Evolutionary conservation across 305 asterid species (phyloP).

Genomic region (Plantago coronopus): DNA sequence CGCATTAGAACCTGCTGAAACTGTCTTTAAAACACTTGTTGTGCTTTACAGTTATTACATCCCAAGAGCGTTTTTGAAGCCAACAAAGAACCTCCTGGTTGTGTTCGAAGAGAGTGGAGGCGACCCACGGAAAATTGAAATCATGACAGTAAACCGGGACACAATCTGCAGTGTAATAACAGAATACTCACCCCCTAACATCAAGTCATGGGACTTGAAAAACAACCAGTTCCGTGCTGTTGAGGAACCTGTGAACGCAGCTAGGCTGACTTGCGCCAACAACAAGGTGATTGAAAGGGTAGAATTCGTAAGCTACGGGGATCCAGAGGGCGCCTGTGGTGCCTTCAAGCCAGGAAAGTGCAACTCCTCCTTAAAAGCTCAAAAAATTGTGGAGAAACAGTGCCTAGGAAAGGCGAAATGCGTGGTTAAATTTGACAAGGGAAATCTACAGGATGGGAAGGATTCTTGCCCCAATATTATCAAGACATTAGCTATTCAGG

Average conservation of each 20-base stretch:
- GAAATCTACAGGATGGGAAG: slow-evolving; percentile 31
- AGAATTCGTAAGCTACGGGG: slow-evolving; percentile 65
- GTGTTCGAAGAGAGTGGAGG: slow-evolving; percentile 84
- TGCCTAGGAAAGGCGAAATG: slow-evolving; percentile 67
- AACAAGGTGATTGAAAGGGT: slow-evolving; percentile 41
- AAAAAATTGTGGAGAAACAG: slow-evolving; percentile 33
- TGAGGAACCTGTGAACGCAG: slow-evolving; percentile 36
- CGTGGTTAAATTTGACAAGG: slow-evolving; percentile 49
- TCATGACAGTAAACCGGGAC: slow-evolving; percentile 61
- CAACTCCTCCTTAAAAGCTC: slow-evolving; percentile 38
- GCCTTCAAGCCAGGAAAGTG: slow-evolving; percentile 43
- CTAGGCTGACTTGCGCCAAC: slow-evolving; percentile 45
- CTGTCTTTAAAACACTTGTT: no score
- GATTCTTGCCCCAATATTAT: slow-evolving; percentile 52
- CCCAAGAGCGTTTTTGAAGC: slow-evolving; percentile 76
- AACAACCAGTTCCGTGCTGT: slow-evolving; percentile 33
- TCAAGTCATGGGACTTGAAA: slow-evolving; percentile 44
- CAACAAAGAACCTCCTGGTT: slow-evolving; percentile 48
- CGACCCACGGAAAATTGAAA: slow-evolving; percentile 39
- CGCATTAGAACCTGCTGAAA: no score
- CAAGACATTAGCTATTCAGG: slow-evolving; percentile 57
- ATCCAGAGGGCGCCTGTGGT: slow-evolving; percentile 70
- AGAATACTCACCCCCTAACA: slow-evolving; percentile 49
- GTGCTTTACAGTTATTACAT: slow-evolving; percentile 55
- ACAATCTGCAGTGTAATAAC: slow-evolving; percentile 66